phyloP scores from a whole-genome alignment of 768 basidiomycete genomes.

The Termitomyces titanicus region DNA sequence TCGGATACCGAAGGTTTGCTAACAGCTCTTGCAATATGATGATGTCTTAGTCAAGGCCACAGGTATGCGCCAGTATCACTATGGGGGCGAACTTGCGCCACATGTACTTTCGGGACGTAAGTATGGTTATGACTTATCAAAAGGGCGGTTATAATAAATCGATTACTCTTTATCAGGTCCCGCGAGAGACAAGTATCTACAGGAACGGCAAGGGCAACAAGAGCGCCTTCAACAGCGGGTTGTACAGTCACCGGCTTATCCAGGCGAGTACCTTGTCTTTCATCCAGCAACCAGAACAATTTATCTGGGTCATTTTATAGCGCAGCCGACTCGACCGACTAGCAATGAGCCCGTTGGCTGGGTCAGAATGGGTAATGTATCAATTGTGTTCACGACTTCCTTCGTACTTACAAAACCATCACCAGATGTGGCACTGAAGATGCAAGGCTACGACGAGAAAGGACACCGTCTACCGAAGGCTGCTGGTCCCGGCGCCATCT shows the following conservation, averaged over 20 bases:
- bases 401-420: neutral
- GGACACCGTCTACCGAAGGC: neutral
- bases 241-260: neutral
- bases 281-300: neutral
- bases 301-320: neutral
- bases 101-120: neutral
- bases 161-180: neutral
- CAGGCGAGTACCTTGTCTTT: neutral
- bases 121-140: neutral
- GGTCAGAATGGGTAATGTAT: neutral
- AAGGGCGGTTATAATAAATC: neutral
- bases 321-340: neutral
- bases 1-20: constrained; percentile 6
- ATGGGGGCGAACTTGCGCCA: neutral
- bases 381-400: neutral
- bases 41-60: neutral
- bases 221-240: neutral
- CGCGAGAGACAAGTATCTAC: neutral
- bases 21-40: neutral
- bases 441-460: neutral
- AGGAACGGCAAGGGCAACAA: neutral
- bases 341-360: neutral
- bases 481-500: neutral
- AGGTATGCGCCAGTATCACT: constrained; percentile 1
- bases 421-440: neutral